phyloP scores from a whole-genome alignment of 2,329 filamentous ascomycete species.

The Fusarium sp. region DNA sequence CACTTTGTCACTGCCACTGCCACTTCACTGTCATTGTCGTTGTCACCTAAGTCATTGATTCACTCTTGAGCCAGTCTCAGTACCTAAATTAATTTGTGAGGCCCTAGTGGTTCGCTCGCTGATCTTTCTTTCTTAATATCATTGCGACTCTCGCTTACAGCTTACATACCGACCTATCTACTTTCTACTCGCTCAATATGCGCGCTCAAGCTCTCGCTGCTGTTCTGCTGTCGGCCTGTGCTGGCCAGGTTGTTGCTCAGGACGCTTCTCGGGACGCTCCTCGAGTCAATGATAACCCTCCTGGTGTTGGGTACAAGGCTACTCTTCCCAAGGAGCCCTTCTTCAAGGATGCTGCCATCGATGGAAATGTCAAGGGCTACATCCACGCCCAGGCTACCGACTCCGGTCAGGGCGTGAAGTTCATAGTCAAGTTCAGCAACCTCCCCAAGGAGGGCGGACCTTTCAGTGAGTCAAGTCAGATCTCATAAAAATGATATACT shows the following conservation, averaged over 20 bases:
- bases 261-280: constrained; percentile 67
- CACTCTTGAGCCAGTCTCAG: constrained; percentile 31
- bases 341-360: constrained; percentile 60
- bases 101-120: constrained; percentile 33
- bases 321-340: constrained; percentile 65
- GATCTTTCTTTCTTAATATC: constrained; percentile 14
- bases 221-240: constrained; percentile 47
- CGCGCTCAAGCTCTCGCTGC: constrained; percentile 41
- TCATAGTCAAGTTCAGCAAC: constrained; percentile 68
- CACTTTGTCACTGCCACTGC: constrained; percentile 9
- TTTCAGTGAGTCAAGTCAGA: constrained; percentile 63
- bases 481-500: constrained; percentile 13
- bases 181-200: constrained; percentile 34
- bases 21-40: constrained; percentile 4
- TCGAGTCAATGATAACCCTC: constrained; percentile 67
- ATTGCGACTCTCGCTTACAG: constrained; percentile 17
- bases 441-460: constrained; percentile 69
- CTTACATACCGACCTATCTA: constrained; percentile 6
- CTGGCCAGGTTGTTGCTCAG: constrained; percentile 48
- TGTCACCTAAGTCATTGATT: constrained; percentile 22
- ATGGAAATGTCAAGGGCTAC: constrained; percentile 67
- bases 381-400: constrained; percentile 61
- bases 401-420: constrained; percentile 66
- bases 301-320: constrained; percentile 66
- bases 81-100: constrained; percentile 10